These are phyloP conservation scores for Pyrrhoderma noxium DNA, from an alignment of 1,284 basidiomycete genomes.

Conservation along the genomic window DNA sequence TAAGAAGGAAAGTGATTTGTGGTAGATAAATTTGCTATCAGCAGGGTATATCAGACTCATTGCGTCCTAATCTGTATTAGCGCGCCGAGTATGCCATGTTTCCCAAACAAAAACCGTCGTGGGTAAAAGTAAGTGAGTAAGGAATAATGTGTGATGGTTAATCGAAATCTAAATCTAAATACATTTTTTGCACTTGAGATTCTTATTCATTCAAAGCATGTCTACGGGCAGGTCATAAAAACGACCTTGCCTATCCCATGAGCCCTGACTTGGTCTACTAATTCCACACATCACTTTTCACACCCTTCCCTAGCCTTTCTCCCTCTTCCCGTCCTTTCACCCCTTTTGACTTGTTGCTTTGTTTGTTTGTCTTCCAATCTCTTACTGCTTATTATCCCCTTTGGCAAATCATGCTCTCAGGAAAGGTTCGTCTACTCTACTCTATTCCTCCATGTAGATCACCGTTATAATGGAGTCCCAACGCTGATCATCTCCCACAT, in stretches of 20 bases:
- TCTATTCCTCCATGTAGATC: background rate
- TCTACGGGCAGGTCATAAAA: conserved; percentile 4
- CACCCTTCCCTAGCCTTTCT: background rate
- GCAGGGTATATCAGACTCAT: no score
- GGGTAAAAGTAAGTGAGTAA: no score
- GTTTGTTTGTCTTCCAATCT: background rate
- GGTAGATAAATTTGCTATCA: no score
- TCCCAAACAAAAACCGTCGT: no score
- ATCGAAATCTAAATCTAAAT: no score
- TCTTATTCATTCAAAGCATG: conserved; percentile 8
- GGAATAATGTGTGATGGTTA: no score
- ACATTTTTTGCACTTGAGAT: no score
- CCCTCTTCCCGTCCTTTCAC: no score
- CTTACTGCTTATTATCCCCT: background rate
- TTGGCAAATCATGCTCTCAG: conserved; percentile 8
- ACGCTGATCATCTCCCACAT: background rate
- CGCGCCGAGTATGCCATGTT: no score
- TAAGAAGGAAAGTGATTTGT: no score
- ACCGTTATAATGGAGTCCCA: background rate
- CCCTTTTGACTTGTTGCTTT: background rate
- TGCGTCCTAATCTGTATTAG: no score
- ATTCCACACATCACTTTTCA: background rate
- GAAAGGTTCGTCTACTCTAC: conserved; percentile 6
- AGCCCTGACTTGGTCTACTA: background rate
- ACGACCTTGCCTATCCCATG: conserved; percentile 9